Conservation (phyloP, 805 yeast species). For the Saccharomycopsis microspora region DNA sequence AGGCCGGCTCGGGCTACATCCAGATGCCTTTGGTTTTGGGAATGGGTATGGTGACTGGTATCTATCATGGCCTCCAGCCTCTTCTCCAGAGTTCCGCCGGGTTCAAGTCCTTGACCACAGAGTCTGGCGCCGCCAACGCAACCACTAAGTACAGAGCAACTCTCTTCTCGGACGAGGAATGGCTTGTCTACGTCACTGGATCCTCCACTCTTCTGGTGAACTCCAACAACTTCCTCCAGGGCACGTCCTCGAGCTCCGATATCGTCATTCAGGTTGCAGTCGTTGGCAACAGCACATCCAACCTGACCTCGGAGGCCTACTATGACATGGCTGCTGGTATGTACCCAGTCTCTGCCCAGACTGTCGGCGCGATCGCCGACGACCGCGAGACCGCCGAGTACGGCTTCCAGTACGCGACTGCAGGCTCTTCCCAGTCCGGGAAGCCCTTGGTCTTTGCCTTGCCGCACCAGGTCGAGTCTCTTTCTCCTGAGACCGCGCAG, state of each 20-base stretch:
- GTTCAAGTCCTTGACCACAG: slow-evolving; percentile 35
- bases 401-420: slow-evolving; percentile 29
- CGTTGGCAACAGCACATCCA: slow-evolving; percentile 1
- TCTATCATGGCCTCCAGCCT: slow-evolving; percentile 45
- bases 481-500: slow-evolving; percentile 24
- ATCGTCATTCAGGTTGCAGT: slow-evolving; percentile 48
- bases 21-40: slow-evolving; percentile 67
- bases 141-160: slow-evolving; percentile 43
- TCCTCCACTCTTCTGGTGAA: slow-evolving; percentile 20
- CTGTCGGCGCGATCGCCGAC: slow-evolving; percentile 31
- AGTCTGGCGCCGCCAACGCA: slow-evolving; percentile 27
- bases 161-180: slow-evolving; percentile 43
- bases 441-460: slow-evolving; percentile 44
- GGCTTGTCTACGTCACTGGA: slow-evolving; percentile 55
- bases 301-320: slow-evolving; percentile 25
- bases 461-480: slow-evolving; percentile 50
- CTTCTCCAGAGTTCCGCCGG: slow-evolving; percentile 55
- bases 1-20: slow-evolving; percentile 27
- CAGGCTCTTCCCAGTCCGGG: slow-evolving; percentile 36
- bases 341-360: slow-evolving; percentile 37
- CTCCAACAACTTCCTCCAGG: slow-evolving; percentile 29
- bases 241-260: slow-evolving; percentile 33
- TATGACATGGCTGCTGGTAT: slow-evolving; percentile 57
- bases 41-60: slow-evolving; percentile 62
- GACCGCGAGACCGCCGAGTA: slow-evolving; percentile 25